These are phyloP conservation scores for Yamadazyma pseudoaaseri DNA, from an alignment of 1,139 yeast genomes.

Conservation along the genomic window DNA sequence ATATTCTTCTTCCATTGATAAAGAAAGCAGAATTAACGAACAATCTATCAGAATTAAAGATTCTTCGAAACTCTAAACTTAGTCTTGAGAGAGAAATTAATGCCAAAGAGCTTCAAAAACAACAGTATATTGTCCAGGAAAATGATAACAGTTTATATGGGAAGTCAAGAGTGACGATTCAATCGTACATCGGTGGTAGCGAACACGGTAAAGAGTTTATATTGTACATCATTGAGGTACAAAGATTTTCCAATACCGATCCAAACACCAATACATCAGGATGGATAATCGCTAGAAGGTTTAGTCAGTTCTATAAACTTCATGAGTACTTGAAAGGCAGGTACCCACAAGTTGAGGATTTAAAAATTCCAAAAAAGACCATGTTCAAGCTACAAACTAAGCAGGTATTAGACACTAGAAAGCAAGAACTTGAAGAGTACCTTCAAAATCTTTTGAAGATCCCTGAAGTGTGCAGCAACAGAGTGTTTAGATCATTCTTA, in stretches of 20 bases:
- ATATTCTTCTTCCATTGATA: slow-evolving; percentile 63
- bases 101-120: slow-evolving; percentile 69
- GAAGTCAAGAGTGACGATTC: slow-evolving; percentile 63
- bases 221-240: slow-evolving; percentile 75
- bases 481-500: slow-evolving; percentile 70
- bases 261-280: slow-evolving; percentile 59
- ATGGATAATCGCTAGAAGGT: slow-evolving; percentile 89
- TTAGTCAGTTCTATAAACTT: slow-evolving; percentile 75
- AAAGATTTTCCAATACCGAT: slow-evolving; percentile 46
- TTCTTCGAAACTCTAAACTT: slow-evolving; percentile 62
- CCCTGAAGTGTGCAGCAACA: slow-evolving; percentile 72
- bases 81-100: slow-evolving; percentile 70
- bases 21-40: slow-evolving; percentile 82
- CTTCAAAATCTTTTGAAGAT: slow-evolving; percentile 54
- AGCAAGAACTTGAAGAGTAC: slow-evolving; percentile 60
- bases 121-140: slow-evolving; percentile 81
- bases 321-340: slow-evolving; percentile 60
- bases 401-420: slow-evolving; percentile 65
- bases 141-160: slow-evolving; percentile 77
- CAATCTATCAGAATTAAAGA: slow-evolving; percentile 64
- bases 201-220: slow-evolving; percentile 61
- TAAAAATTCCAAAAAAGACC: slow-evolving; percentile 63
- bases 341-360: slow-evolving; percentile 49
- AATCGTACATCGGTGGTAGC: slow-evolving; percentile 60
- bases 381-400: slow-evolving; percentile 65